These are phyloP conservation scores for Blastomyces gilchristii DNA, from an alignment of 2,329 filamentous ascomycete species.

Conservation along the genomic window DNA sequence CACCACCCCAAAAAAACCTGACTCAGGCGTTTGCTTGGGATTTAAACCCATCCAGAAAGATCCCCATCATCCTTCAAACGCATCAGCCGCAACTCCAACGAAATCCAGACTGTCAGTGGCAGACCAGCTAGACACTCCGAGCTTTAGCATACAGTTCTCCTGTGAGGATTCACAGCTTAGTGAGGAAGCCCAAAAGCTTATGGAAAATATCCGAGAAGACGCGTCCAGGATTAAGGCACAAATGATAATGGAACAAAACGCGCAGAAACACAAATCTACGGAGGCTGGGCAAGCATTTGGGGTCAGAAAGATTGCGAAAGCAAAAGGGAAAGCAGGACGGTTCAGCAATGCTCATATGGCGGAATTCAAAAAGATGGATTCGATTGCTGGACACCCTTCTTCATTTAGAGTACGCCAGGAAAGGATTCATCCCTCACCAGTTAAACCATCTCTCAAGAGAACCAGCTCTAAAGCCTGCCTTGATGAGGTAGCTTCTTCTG, in stretches of 20 bases:
- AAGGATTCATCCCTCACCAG: conserved; percentile 28
- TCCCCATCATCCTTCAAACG: conserved; percentile 16
- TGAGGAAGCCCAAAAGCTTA: conserved; percentile 45
- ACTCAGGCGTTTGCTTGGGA: conserved; percentile 70
- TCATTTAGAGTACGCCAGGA: conserved; percentile 48
- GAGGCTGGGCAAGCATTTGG: conserved; percentile 35
- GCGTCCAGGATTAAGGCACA: conserved; percentile 60
- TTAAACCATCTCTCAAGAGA: conserved; percentile 40
- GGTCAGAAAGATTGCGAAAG: conserved; percentile 63
- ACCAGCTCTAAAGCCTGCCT: conserved; percentile 54
- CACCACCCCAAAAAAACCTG: conserved; percentile 62
- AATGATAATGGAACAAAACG: conserved; percentile 52
- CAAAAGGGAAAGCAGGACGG: conserved; percentile 66
- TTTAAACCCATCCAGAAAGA: conserved; percentile 61
- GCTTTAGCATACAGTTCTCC: conserved; percentile 39
- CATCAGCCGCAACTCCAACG: conserved; percentile 33
- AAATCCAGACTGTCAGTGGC: conserved; percentile 29
- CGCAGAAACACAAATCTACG: conserved; percentile 40
- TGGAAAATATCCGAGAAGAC: conserved; percentile 60
- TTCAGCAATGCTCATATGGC: conserved; percentile 80
- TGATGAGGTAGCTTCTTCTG: conserved; percentile 42
- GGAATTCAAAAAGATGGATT: conserved; percentile 96
- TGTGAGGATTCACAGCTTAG: conserved; percentile 37
- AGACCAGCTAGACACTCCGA: conserved; percentile 33
- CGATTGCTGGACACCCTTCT: conserved; percentile 77